Base-by-base conservation (phyloP, 2,329 filamentous ascomycete species). In the Xylariaceae sp. region DNA sequence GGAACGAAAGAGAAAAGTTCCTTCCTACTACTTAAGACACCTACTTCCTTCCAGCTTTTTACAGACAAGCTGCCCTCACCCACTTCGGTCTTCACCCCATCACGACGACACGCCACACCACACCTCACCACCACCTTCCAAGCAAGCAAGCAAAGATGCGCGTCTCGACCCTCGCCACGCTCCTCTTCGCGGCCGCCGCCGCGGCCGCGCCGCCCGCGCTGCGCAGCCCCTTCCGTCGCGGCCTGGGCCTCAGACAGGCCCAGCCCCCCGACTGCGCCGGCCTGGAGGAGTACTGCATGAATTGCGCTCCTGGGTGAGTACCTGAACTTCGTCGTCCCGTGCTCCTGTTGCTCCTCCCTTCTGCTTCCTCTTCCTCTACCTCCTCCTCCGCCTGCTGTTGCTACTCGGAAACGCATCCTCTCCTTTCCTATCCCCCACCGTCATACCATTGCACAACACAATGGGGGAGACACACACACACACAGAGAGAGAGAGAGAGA, bases 231-330 rank as follows among this genome's bases (percentile, higher is more conserved):
- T 8, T 21, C 21, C 4, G 18, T 21, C 16, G 9, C 22, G 18
- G 29, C 31, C 12, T 22, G 17, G 29, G 29, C 28, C 3, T 37
- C 1, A 27, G 34, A 15, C 8, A 22, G 15, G 42, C 40, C 23
- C 31, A 35, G n/a, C 28, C 31, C 23, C 50, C 51, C 11, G 35
- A 54, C 37, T 54, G 50, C 22, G 13, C 33, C 3, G 10, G 35
- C 12, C 13, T 52, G 22, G 16, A 50, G 40, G 24, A 40, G 3
- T 48, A 50, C 36, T 53, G 51, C 42, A 46, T 40, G 18, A 40
- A 44, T 31, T 42, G 44, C 21, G 21, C n/a, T 19, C 14, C 31
- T 13, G 45, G 36, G 45, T 48, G 37, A 4, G 43, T 27, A n/a
- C n/a, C n/a, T n/a, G n/a, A n/a, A n/a, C n/a, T n/a, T n/a, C n/a